A percentile compares a stretch with the other conserved stretches of the same genome.
These are phyloP conservation scores for Rhynchospora breviuscula DNA, from an alignment of 176 grass and related monocot genomes.

Conservation along the genomic window DNA sequence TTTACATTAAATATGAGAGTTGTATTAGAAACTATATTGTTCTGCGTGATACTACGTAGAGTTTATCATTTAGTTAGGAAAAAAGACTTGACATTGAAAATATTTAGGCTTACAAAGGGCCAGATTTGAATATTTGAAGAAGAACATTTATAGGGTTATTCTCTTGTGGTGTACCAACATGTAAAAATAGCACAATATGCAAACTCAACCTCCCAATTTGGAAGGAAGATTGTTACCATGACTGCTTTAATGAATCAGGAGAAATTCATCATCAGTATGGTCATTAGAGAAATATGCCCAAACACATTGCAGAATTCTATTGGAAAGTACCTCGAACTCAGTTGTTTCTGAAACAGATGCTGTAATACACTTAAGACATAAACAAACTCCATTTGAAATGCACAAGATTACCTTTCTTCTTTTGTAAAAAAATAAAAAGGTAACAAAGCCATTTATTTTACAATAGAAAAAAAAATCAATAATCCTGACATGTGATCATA, in stretches of 20 bases:
- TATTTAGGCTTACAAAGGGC: neutral
- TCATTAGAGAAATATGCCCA: neutral
- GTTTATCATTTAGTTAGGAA: neutral
- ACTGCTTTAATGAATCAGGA: neutral
- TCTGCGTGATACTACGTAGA: neutral
- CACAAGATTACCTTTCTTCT: neutral
- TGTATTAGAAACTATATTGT: constrained; percentile 1
- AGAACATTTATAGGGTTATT: neutral
- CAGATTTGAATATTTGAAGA: constrained; percentile 5
- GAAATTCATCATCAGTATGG: neutral
- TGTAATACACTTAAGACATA: neutral
- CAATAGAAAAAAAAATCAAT: neutral
- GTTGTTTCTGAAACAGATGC: neutral
- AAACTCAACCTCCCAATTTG: neutral
- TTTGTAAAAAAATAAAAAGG: neutral
- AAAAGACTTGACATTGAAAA: neutral
- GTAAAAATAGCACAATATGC: neutral
- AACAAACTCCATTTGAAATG: neutral
- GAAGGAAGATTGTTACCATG: neutral
- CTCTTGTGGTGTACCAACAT: neutral
- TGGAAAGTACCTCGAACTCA: neutral
- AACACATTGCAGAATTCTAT: neutral
- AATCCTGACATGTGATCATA: constrained; percentile 18
- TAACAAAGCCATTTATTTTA: neutral
- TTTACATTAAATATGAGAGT: neutral